These are phyloP conservation scores for Pichia sorboxylosa DNA, from an alignment of 1,139 yeast genomes.

Conservation along the genomic window DNA sequence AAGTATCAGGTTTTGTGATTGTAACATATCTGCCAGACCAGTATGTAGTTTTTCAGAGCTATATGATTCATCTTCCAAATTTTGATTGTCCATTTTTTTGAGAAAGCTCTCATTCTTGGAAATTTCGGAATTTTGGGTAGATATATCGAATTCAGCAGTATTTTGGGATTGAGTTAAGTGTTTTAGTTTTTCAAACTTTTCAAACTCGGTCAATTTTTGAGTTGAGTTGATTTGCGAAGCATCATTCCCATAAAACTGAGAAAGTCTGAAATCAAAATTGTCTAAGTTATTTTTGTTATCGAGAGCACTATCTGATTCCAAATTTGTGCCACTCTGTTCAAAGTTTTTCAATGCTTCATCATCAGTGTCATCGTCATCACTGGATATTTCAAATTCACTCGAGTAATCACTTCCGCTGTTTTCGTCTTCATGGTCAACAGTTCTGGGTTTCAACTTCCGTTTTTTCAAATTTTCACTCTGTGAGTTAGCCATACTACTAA, in stretches of 20 bases:
- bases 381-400: conserved; percentile 7
- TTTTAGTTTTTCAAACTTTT: conserved; percentile 15
- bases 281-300: too few species aligned
- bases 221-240: too few species aligned
- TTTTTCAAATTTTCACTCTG: too few species aligned
- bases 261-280: too few species aligned
- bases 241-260: too few species aligned
- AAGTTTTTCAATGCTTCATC: conserved; percentile 1
- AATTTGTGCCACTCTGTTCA: neutral
- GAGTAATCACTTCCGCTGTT: too few species aligned
- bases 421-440: too few species aligned
- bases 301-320: too few species aligned
- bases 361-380: conserved; percentile 6
- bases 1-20: conserved; percentile 21
- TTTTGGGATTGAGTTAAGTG: neutral
- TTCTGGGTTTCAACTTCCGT: too few species aligned
- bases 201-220: conserved; percentile 11
- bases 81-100: neutral
- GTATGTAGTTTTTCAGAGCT: neutral
- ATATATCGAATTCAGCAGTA: neutral
- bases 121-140: neutral
- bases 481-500: too few species aligned
- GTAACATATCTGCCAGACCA: conserved; percentile 11
- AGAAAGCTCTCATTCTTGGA: conserved; percentile 5
- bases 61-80: neutral